phyloP scores from a whole-genome alignment of 495 filamentous ascomycete species.

The Talaromyces trachyspermus region DNA sequence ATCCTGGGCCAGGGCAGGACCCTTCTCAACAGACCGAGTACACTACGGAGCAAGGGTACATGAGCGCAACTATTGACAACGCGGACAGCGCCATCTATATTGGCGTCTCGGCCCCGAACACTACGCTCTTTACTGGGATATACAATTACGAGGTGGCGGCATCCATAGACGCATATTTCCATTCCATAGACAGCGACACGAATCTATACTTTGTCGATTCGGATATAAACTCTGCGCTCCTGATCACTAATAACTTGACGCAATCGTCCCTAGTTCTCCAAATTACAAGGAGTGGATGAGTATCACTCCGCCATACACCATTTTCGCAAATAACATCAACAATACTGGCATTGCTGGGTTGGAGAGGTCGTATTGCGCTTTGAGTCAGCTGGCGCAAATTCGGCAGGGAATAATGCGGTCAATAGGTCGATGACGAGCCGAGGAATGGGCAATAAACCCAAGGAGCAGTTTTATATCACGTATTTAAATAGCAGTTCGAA shows the following conservation, averaged over 20 bases:
- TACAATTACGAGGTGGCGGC: conserved; percentile 76
- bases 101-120: conserved; percentile 59
- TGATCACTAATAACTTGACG: conserved; percentile 67
- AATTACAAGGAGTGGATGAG: conserved; percentile 49
- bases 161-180: conserved; percentile 71
- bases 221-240: conserved; percentile 65
- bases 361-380: conserved; percentile 65
- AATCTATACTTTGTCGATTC: conserved; percentile 71
- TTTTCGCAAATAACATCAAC: conserved; percentile 69
- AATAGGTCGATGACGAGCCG: conserved; percentile 60
- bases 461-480: conserved; percentile 78
- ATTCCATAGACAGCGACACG: conserved; percentile 41
- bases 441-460: conserved; percentile 54
- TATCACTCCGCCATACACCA: conserved; percentile 55
- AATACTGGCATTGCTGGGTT: conserved; percentile 57
- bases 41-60: conserved; percentile 50
- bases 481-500: conserved; percentile 60
- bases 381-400: conserved; percentile 56
- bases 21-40: conserved; percentile 29
- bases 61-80: conserved; percentile 20
- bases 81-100: conserved; percentile 62
- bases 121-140: conserved; percentile 45
- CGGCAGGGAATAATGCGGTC: conserved; percentile 44
- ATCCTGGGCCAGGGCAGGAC: conserved; percentile 57
- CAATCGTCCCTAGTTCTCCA: conserved; percentile 29